A percentile compares a stretch with the other conserved stretches of the same genome.
Conservation (phyloP, 192 early-diverging fungal species). For the Thoreauomyces humboldtii region DNA sequence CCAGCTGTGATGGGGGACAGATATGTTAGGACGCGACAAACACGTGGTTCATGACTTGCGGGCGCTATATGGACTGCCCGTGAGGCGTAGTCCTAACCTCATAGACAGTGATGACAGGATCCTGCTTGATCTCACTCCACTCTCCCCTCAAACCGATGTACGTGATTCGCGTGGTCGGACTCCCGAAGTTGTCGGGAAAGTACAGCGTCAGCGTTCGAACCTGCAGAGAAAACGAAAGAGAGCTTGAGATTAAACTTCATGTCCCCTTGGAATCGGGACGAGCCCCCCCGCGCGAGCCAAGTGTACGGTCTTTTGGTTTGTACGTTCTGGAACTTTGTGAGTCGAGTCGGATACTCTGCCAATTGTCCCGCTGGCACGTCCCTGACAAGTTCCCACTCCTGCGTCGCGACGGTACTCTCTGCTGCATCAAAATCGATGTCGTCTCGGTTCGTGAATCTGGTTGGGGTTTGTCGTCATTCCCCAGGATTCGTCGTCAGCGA, state of each 20-base stretch:
- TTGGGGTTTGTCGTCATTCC: too few species aligned
- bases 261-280: too few species aligned
- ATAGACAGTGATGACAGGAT: slow-evolving; percentile 57
- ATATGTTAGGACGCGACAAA: background rate
- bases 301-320: too few species aligned
- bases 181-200: slow-evolving; percentile 78
- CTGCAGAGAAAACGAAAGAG: too few species aligned
- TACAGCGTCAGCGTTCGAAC: slow-evolving; percentile 75
- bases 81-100: too few species aligned
- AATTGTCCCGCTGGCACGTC: slow-evolving; percentile 56
- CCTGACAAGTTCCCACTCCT: slow-evolving; percentile 79
- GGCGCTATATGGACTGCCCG: too few species aligned
- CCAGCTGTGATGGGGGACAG: slow-evolving; percentile 13
- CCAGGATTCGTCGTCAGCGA: too few species aligned
- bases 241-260: too few species aligned
- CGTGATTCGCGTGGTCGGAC: slow-evolving; percentile 67
- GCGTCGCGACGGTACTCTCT: slow-evolving; percentile 63
- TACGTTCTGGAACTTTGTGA: slow-evolving; percentile 26
- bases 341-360: slow-evolving; percentile 41
- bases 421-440: slow-evolving; percentile 89
- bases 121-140: slow-evolving; percentile 33
- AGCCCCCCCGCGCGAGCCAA: too few species aligned
- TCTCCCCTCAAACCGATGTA: slow-evolving; percentile 94
- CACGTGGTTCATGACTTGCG: too few species aligned
- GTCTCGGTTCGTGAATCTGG: slow-evolving; percentile 82